Evolutionary conservation across 495 filamentous ascomycete species (phyloP).

Genomic region (Endocarpon pusillum): DNA sequence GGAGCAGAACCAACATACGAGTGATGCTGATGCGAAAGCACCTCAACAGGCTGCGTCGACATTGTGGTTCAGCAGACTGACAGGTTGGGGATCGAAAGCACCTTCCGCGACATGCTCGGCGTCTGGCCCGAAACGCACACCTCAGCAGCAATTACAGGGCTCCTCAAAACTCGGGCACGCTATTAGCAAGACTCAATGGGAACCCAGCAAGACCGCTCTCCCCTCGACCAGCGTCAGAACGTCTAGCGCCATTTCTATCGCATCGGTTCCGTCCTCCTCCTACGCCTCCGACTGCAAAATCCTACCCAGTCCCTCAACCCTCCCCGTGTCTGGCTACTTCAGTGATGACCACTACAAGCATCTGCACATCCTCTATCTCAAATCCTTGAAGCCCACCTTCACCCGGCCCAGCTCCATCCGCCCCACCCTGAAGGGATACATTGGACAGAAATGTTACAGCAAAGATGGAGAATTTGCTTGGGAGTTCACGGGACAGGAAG

Average conservation of each 20-base stretch:
- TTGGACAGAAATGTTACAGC: constrained; percentile 29
- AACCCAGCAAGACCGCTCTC: background rate
- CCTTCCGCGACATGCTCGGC: background rate
- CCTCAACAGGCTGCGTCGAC: background rate
- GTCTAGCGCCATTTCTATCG: background rate
- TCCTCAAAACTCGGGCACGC: too few relatives aligned
- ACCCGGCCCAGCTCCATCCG: constrained; percentile 16
- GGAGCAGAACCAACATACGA: background rate
- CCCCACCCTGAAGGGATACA: constrained; percentile 23
- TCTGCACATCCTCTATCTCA: constrained; percentile 24
- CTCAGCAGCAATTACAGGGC: too few relatives aligned
- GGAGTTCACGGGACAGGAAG: constrained; percentile 28
- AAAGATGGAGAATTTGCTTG: constrained; percentile 19
- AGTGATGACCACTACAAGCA: constrained; percentile 26
- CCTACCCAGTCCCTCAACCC: background rate
- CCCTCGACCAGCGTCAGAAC: background rate
- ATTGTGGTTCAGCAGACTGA: background rate
- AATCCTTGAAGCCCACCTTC: constrained; percentile 9
- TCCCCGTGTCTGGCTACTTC: constrained; percentile 26
- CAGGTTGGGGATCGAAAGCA: background rate
- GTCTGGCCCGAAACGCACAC: too few relatives aligned
- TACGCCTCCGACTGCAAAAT: background rate
- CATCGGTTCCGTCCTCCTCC: background rate
- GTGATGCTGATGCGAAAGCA: background rate
- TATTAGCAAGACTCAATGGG: too few relatives aligned